A percentile compares a stretch with the other conserved stretches of the same genome.
phyloP scores from a whole-genome alignment of 768 basidiomycete genomes.

The Xerocomellus intermedius region DNA sequence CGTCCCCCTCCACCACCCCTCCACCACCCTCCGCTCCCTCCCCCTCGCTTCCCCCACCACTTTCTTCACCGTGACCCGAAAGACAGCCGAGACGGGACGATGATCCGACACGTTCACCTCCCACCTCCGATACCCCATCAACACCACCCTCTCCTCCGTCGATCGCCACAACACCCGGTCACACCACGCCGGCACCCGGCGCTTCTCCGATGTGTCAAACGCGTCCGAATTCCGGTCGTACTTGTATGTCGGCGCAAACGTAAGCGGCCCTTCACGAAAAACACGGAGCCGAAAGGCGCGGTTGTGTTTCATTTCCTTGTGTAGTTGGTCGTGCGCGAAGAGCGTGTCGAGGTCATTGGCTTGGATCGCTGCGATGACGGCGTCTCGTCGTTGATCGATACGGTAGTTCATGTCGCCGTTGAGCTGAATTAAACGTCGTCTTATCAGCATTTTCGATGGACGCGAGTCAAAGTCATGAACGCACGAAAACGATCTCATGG shows the following conservation, averaged over 20 bases:
- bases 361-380: slow-evolving; percentile 69
- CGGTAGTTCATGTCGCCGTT: slow-evolving; percentile 98
- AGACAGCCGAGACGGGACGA: slow-evolving; percentile 81
- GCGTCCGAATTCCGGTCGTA: slow-evolving; percentile 77
- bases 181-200: slow-evolving; percentile 92
- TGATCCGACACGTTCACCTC: slow-evolving; percentile 91
- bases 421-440: slow-evolving; percentile 42
- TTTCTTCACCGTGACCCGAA: slow-evolving; percentile 70
- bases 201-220: slow-evolving; percentile 89
- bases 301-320: slow-evolving; percentile 85
- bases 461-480: slow-evolving; percentile 2
- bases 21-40: slow-evolving; percentile 54
- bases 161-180: slow-evolving; percentile 86
- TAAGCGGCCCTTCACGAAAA: slow-evolving; percentile 80
- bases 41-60: slow-evolving; percentile 59
- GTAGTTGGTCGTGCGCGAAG: slow-evolving; percentile 79
- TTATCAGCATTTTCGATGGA: not conserved
- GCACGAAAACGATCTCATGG: slow-evolving; percentile 89
- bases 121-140: slow-evolving; percentile 75
- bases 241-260: slow-evolving; percentile 91
- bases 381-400: slow-evolving; percentile 88
- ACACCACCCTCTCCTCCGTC: slow-evolving; percentile 54
- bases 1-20: slow-evolving; percentile 48
- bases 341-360: slow-evolving; percentile 63
- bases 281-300: slow-evolving; percentile 82